phyloP scores from a whole-genome alignment of 129 eudicot species.

The Flaveria linearis region DNA sequence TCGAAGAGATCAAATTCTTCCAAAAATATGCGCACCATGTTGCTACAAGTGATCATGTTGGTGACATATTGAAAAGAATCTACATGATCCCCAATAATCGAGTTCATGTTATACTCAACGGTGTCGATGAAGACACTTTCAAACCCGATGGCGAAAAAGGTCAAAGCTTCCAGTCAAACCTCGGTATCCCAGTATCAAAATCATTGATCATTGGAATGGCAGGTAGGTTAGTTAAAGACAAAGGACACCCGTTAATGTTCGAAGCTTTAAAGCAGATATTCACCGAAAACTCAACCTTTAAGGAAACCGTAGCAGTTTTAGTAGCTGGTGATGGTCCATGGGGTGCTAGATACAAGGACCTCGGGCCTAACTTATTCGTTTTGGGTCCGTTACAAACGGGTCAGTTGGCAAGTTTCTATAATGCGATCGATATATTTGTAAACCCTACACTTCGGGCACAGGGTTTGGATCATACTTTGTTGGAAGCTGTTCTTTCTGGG shows the following conservation, averaged over 20 bases:
- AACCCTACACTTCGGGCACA: constrained; percentile 84
- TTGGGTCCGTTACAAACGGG: constrained; percentile 62
- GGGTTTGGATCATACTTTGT: constrained; percentile 72
- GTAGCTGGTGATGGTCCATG: constrained; percentile 89
- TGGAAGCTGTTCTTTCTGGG: constrained; percentile 71
- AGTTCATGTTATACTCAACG: constrained; percentile 66
- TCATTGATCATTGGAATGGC: constrained; percentile 63
- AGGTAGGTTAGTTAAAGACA: constrained; percentile 76
- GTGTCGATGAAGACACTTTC: constrained; percentile 65
- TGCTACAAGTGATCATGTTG: constrained; percentile 77
- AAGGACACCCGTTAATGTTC: constrained; percentile 74
- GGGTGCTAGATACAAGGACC: constrained; percentile 66
- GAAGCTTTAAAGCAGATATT: constrained; percentile 74
- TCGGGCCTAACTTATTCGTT: constrained; percentile 53
- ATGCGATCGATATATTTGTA: constrained; percentile 63
- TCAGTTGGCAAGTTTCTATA: constrained; percentile 62
- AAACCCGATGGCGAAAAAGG: constrained; percentile 44
- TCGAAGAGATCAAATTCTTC: constrained; percentile 65
- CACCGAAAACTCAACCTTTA: constrained; percentile 48
- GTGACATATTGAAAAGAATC: constrained; percentile 62
- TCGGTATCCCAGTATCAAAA: constrained; percentile 41
- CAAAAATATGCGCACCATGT: constrained; percentile 66
- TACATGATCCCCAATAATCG: constrained; percentile 80
- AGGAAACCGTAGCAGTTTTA: constrained; percentile 48
- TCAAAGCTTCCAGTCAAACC: constrained; percentile 35